Evolutionary conservation across 495 filamentous ascomycete species (phyloP), one percentile per base, ranked within the genome.

Genomic region (Xylaria curta): DNA sequence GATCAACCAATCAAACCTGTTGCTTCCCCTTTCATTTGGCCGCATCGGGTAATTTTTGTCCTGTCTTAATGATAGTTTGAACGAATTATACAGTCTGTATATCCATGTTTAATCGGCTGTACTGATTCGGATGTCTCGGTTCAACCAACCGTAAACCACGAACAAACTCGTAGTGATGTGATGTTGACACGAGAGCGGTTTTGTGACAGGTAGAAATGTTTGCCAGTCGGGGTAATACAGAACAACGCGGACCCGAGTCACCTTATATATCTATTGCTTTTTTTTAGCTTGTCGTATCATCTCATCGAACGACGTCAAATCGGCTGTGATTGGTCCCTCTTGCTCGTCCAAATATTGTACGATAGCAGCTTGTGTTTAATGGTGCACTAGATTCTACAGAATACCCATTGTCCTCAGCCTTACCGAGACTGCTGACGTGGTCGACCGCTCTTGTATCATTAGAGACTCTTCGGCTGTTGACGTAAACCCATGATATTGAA

Each of bases 391-490:
- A 7, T 40, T 15, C 10, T 21, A 46, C 53, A 40, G 21, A 60
- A 26, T 60, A 21, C 17, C 19, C 38, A 26, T 59, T 47, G 40
- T 53, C 3, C 24, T 68, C 66, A 68, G 53, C 66, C 53, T 59
- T 60, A 47, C 47, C 12, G 49, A 68, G 53, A 68, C 66, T 42
- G 33, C 66, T 59, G 53, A 58, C 49, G 66, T 46, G 51, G 51
- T 68, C 53, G 5, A 7, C 38, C 17, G 24, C 31, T 46, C 24
- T 47, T 31, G 40, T 68, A 19, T 21, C 53, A n/a, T 21, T 60
- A 15, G 66, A 68, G 15, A 24, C 33, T 56, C 42, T 49, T 28
- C 24, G 26, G 21, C 36, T n/a, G 12, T 19, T 59, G 56, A 10
- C 17, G n/a, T 44, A 15, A 28, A 28, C 17, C n/a, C 24, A 24